These are phyloP conservation scores for Pyracantha coccinea DNA, from an alignment of 331 rosid genomes.

Conservation along the genomic window DNA sequence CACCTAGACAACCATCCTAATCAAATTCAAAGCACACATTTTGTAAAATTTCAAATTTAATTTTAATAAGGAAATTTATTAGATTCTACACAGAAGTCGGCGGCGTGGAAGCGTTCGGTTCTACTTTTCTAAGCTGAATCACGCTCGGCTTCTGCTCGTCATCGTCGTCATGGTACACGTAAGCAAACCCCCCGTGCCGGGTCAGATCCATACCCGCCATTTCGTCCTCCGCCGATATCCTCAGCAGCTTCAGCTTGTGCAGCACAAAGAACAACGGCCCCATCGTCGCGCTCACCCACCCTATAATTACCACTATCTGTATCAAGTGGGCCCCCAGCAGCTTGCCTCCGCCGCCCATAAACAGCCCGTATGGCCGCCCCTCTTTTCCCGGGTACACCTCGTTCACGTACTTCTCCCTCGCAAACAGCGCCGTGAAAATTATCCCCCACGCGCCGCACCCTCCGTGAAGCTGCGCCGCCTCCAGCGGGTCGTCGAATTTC, in stretches of 20 bases:
- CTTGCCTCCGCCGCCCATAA: slow-evolving; percentile 77
- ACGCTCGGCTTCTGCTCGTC: slow-evolving; percentile 3
- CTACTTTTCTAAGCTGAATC: slow-evolving; percentile 44
- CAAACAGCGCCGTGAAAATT: slow-evolving; percentile 74
- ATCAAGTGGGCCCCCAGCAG: slow-evolving; percentile 64
- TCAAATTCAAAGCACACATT: no score
- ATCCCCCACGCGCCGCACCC: slow-evolving; percentile 98
- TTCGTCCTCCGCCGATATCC: slow-evolving; percentile 70
- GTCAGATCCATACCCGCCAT: slow-evolving; percentile 93
- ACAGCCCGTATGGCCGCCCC: slow-evolving; percentile 42
- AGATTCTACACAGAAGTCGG: not conserved
- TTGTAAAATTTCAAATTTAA: no score
- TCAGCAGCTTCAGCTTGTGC: slow-evolving; percentile 46
- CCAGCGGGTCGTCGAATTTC: slow-evolving; percentile 64
- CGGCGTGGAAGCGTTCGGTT: slow-evolving; percentile 24
- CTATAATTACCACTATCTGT: slow-evolving; percentile 61
- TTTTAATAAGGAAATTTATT: no score
- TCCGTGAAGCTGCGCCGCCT: slow-evolving; percentile 89
- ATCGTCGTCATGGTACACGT: slow-evolving; percentile 46
- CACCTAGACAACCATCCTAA: no score
- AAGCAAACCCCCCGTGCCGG: slow-evolving; percentile 93
- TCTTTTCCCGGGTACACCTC: slow-evolving; percentile 37
- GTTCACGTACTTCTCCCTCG: slow-evolving; percentile 48
- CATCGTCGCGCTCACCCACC: slow-evolving; percentile 92
- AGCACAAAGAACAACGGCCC: slow-evolving; percentile 62